Evolutionary conservation across 345 rosid genomes (phyloP).

Genomic region (Rhizophora apiculata): DNA sequence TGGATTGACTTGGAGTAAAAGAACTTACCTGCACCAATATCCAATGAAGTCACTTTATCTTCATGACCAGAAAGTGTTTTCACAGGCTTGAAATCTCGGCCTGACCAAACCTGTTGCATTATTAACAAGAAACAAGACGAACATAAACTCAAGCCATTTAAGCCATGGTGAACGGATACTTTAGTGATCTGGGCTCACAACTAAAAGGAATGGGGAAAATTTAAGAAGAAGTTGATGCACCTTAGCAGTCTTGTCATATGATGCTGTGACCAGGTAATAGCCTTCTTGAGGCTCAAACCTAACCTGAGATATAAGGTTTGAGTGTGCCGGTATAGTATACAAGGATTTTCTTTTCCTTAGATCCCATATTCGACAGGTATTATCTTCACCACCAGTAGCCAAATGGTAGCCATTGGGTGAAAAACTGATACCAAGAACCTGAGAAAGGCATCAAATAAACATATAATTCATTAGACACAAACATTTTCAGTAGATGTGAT

Average conservation of each 20-base stretch:
- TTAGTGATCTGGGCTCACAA: background rate
- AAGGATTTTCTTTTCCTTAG: conserved; percentile 80
- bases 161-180: background rate
- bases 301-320: conserved; percentile 86
- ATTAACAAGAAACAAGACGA: background rate
- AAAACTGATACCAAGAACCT: conserved; percentile 81
- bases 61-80: conserved; percentile 77
- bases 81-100: conserved; percentile 80
- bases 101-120: conserved; percentile 79
- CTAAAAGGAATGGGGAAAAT: background rate
- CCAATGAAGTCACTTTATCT: conserved; percentile 71
- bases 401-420: conserved; percentile 97
- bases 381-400: conserved; percentile 95
- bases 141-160: conserved; percentile 14
- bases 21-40: conserved; percentile 50
- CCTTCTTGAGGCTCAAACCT: conserved; percentile 98
- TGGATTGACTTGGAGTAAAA: background rate
- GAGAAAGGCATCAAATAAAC: conserved; percentile 25
- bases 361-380: conserved; percentile 95
- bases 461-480: conserved; percentile 7
- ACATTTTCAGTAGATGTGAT: background rate
- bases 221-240: conserved; percentile 27
- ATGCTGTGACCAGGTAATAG: conserved; percentile 80
- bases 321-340: conserved; percentile 85
- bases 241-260: conserved; percentile 92